Evolutionary conservation across 2,329 filamentous ascomycete species (phyloP), one percentile per base, ranked within the genome.

Genomic region (Penicillium oxalicum): DNA sequence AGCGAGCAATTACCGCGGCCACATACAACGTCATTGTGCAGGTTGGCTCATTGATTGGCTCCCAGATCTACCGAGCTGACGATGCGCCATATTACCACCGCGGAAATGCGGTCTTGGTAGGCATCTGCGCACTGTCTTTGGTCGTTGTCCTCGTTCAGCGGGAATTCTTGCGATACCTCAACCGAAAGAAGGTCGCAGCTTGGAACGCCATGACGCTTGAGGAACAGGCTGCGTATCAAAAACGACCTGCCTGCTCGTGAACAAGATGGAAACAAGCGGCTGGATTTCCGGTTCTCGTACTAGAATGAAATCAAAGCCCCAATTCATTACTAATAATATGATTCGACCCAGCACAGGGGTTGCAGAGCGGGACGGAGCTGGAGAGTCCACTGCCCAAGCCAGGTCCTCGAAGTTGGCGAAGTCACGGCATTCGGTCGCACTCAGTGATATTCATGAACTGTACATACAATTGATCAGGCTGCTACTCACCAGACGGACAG

Each of bases 21-120:
- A 44, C 41, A 6, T 44, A 44, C 32, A 44, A 44, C 24, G 41
- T 44, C 18, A 36, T 44, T 13, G 41, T 44, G 4, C 41, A 44
- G 24, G 25, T 44, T 18, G 41, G 41, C 29, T 44, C 41, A 13
- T 18, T 44, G n/a, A 35, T 44, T 25, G 29, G 32, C 32, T 44
- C 41, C 18, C 41, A 80, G 54, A 77, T 80, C 49, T 80, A 80
- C 54, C 71, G 76, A 13, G 58, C 61, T 1, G 71, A 69, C 53
- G 78, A 80, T 44, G 60, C 64, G 0, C 77, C 77, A 0, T 79
- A 78, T 59, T 81, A 79, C 61, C 75, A 77, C 54, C 68, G 55
- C 9, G 78, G 79, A 3, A 80, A 82, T 63, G 75, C 68, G 9
- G 73, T 80, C 7, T 69, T 79, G 38, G 70, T 82, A 4, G 70